phyloP scores from a whole-genome alignment of 2,329 filamentous ascomycete genomes.

The Monosporascus sp. region DNA sequence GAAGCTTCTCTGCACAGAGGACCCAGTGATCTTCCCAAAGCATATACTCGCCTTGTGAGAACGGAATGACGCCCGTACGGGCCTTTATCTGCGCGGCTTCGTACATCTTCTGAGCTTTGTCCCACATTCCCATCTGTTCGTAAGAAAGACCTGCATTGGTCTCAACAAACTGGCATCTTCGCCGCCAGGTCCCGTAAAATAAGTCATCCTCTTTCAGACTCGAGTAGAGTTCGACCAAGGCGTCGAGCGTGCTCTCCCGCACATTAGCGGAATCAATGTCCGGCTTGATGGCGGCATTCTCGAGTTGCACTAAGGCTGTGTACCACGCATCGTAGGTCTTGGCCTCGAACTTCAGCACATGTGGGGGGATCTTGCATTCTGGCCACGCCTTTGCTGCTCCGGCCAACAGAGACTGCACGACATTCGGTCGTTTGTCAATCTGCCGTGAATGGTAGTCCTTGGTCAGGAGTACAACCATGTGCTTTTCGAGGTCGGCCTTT shows the following conservation, averaged over 20 bases:
- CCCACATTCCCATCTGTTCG: slow-evolving; percentile 99
- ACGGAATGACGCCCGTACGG: slow-evolving; percentile 89
- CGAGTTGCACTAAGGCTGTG: slow-evolving; percentile 82
- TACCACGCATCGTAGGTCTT: slow-evolving; percentile 98
- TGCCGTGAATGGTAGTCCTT: slow-evolving; percentile 95
- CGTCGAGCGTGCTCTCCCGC: slow-evolving; percentile 91
- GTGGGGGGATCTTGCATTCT: slow-evolving; percentile 86
- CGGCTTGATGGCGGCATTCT: slow-evolving; percentile 80
- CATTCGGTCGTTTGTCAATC: slow-evolving; percentile 91
- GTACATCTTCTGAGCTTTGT: slow-evolving; percentile 95
- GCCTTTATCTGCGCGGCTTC: slow-evolving; percentile 97
- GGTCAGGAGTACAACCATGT: slow-evolving; percentile 82
- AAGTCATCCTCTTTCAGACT: slow-evolving; percentile 90
- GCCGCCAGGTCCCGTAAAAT: slow-evolving; percentile 95
- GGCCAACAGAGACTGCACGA: slow-evolving; percentile 86
- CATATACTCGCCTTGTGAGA: slow-evolving; percentile 96
- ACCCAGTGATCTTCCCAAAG: slow-evolving; percentile 99
- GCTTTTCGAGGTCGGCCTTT: slow-evolving; percentile 81
- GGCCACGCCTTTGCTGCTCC: slow-evolving; percentile 81
- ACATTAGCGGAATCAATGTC: slow-evolving; percentile 78
- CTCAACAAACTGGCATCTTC: slow-evolving; percentile 92
- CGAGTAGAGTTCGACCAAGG: slow-evolving; percentile 88
- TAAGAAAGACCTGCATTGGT: slow-evolving; percentile 96
- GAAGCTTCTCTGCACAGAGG: slow-evolving; percentile 92
- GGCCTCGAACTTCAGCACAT: slow-evolving; percentile 92